Conservation (phyloP, 352 stramenopile species). For the Salisapilia sapeloensis region DNA sequence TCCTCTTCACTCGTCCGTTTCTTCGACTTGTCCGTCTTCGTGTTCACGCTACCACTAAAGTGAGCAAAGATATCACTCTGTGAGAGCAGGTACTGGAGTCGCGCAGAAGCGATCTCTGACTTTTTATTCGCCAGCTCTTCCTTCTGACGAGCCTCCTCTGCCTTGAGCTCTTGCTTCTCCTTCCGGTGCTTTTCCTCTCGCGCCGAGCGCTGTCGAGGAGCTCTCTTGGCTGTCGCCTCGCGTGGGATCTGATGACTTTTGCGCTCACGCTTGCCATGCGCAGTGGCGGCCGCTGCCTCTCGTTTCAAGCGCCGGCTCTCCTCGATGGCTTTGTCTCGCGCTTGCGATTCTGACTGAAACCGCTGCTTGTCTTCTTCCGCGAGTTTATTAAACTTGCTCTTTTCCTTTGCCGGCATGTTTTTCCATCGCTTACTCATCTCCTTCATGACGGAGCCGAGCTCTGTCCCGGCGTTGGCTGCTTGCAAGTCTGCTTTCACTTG, state of each 20-base stretch:
- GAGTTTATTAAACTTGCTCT: constrained; percentile 51
- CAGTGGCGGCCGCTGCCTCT: constrained; percentile 40
- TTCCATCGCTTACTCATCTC: constrained; percentile 69
- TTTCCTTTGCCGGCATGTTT: constrained; percentile 34
- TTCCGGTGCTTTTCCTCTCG: constrained; percentile 52
- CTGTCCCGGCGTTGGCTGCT: constrained; percentile 17
- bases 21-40: constrained; percentile 55
- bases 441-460: constrained; percentile 46
- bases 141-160: constrained; percentile 63
- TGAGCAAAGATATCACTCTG: constrained; percentile 97
- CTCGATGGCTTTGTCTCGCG: constrained; percentile 58
- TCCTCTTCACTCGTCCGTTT: constrained; percentile 78
- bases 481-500: constrained; percentile 39
- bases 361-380: constrained; percentile 35
- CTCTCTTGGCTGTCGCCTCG: constrained; percentile 14
- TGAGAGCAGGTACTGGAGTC: constrained; percentile 89
- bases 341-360: constrained; percentile 60
- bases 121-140: constrained; percentile 61
- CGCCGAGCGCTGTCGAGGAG: constrained; percentile 16
- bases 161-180: constrained; percentile 53
- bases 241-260: constrained; percentile 22
- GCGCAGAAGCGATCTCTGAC: constrained; percentile 57
- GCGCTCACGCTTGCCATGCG: constrained; percentile 72
- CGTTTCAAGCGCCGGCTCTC: constrained; percentile 50
- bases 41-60: constrained; percentile 84